Conservation (phyloP, 441 rosid genomes). For the Lepidium campestre region DNA sequence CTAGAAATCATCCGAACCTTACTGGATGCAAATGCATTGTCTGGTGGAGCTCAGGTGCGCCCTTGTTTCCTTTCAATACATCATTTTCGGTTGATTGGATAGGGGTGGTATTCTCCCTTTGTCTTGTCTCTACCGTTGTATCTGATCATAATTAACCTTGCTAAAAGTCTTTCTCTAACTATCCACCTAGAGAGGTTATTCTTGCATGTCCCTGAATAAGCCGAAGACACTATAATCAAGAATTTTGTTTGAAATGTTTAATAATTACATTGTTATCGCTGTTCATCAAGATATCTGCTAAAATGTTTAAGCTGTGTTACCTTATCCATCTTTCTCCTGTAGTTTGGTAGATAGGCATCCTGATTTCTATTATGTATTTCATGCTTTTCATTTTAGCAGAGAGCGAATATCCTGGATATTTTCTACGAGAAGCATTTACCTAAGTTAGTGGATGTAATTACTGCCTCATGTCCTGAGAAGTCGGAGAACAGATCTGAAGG, state of each 20-base stretch:
- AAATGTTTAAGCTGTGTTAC: not conserved
- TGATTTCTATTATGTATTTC: not conserved
- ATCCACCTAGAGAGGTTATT: not conserved
- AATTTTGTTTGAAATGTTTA: not conserved
- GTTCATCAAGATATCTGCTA: slow-evolving; percentile 1
- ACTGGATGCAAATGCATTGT: slow-evolving; percentile 75
- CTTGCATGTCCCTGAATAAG: not conserved
- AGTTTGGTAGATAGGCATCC: slow-evolving; percentile 7
- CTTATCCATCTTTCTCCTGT: slow-evolving; percentile 13
- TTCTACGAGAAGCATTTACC: slow-evolving; percentile 96
- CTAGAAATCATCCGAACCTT: slow-evolving; percentile 96
- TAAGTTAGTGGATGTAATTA: slow-evolving; percentile 82
- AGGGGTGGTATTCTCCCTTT: not conserved
- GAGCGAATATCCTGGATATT: slow-evolving; percentile 79
- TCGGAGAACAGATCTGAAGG: slow-evolving; percentile 42
- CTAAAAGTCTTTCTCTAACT: not conserved
- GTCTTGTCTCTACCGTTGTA: slow-evolving; percentile 2
- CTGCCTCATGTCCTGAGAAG: slow-evolving; percentile 63
- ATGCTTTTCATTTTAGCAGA: slow-evolving; percentile 46
- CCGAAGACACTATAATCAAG: not conserved
- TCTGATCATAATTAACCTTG: not conserved
- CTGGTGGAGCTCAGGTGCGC: slow-evolving; percentile 83
- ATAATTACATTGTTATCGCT: not conserved
- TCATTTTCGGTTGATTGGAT: not conserved
- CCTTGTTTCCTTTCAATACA: slow-evolving; percentile 15